A percentile compares a stretch with the other conserved stretches of the same genome.
Conservation (phyloP, 2,329 filamentous ascomycete genomes). For the Penicillium thymicola region DNA sequence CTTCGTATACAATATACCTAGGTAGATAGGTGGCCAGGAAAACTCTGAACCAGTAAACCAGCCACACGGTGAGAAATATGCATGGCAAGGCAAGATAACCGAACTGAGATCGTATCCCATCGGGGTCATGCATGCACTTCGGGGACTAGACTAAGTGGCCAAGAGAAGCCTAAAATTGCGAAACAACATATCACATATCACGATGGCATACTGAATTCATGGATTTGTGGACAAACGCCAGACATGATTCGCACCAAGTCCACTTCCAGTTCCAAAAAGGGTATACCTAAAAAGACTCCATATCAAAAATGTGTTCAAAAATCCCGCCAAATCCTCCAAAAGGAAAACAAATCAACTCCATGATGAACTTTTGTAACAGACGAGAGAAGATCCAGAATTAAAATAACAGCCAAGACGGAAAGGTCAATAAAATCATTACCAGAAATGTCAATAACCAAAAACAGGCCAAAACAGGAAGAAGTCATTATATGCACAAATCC, state of each 20-base stretch:
- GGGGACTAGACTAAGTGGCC: neutral
- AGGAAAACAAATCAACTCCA: neutral
- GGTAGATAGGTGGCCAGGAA: neutral
- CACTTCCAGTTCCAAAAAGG: constrained; percentile 16
- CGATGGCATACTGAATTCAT: neutral
- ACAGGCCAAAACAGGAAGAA: constrained; percentile 7
- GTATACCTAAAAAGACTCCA: constrained; percentile 20
- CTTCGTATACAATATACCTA: neutral
- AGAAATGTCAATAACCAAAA: constrained; percentile 5
- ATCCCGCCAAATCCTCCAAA: neutral
- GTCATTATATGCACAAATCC: constrained; percentile 16
- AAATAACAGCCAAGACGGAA: neutral
- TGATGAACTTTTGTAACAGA: constrained; percentile 4
- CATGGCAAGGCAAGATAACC: neutral
- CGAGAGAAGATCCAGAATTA: neutral
- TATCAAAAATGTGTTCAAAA: neutral
- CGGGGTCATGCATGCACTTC: neutral
- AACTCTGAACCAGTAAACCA: neutral
- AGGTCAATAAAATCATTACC: neutral
- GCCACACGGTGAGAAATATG: neutral
- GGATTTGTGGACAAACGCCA: constrained; percentile 14
- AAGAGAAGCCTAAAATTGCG: neutral
- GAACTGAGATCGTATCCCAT: neutral
- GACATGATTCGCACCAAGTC: constrained; percentile 1
- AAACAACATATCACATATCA: neutral